These are phyloP conservation scores for Tricholoma sp. DNA, from an alignment of 768 basidiomycete genomes.

Conservation along the genomic window DNA sequence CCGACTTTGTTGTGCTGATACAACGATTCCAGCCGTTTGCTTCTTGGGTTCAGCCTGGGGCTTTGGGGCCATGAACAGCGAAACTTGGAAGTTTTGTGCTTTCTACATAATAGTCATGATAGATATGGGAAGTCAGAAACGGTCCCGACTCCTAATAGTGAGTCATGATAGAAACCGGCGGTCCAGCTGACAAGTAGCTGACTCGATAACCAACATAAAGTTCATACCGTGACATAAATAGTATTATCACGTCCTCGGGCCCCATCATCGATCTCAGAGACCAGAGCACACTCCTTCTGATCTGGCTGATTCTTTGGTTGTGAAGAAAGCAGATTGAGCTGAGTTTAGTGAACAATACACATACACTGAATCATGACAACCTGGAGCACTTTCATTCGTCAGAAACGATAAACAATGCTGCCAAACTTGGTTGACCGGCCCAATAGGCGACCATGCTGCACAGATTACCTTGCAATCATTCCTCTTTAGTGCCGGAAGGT, in stretches of 20 bases:
- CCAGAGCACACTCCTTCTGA: too few species aligned
- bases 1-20: conserved; percentile 42
- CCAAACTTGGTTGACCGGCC: background rate
- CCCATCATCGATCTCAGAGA: too few species aligned
- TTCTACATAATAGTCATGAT: background rate
- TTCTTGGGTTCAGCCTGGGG: conserved; percentile 2
- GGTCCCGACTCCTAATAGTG: too few species aligned
- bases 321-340: too few species aligned
- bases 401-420: background rate
- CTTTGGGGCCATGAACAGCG: conserved; percentile 8
- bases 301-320: too few species aligned
- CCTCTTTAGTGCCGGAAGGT: background rate
- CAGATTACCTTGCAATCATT: background rate
- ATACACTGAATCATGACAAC: too few species aligned
- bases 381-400: background rate
- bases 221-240: too few species aligned
- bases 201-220: too few species aligned
- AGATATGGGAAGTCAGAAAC: too few species aligned
- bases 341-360: background rate
- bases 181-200: too few species aligned
- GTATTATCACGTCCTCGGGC: too few species aligned
- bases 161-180: too few species aligned
- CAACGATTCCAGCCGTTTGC: conserved; percentile 21
- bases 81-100: background rate
- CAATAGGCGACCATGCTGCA: background rate